A percentile compares a stretch with the other conserved stretches of the same genome.
Conservation (phyloP, 441 rosid genomes). For the Aquilaria agallochum region DNA sequence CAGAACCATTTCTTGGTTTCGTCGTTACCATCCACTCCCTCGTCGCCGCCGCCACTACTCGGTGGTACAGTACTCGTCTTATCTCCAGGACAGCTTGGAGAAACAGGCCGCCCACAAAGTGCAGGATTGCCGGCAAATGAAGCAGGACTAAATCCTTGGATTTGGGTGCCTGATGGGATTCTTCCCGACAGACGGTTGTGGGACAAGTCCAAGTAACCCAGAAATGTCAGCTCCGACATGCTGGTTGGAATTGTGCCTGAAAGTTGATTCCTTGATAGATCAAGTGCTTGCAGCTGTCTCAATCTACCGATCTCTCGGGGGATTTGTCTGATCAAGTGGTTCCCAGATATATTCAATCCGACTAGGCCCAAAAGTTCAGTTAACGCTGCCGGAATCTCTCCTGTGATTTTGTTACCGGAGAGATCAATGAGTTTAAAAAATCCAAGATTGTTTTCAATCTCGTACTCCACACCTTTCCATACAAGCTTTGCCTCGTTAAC, state of each 20-base stretch:
- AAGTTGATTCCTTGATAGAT: constrained; percentile 6
- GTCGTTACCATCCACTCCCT: too few species aligned
- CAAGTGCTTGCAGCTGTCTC: constrained; percentile 3
- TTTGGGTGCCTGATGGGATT: constrained; percentile 12
- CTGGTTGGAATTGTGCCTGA: constrained; percentile 2
- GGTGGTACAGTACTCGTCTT: too few species aligned
- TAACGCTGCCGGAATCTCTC: constrained; percentile 7
- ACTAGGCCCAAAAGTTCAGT: background rate
- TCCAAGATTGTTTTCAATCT: constrained; percentile 1
- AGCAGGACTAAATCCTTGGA: background rate
- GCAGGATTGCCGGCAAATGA: background rate
- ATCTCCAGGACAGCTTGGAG: too few species aligned
- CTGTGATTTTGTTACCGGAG: background rate
- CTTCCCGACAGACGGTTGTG: background rate
- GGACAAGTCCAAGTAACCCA: constrained; percentile 1
- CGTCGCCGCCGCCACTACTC: too few species aligned
- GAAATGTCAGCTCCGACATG: background rate
- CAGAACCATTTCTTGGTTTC: too few species aligned
- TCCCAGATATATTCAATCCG: constrained; percentile 4
- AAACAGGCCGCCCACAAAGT: background rate
- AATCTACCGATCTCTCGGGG: background rate
- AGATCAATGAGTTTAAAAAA: constrained; percentile 9
- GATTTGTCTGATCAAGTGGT: background rate
- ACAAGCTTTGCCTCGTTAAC: background rate
- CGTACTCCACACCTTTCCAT: background rate